Evolutionary conservation across 257 asterid species (phyloP).

Genomic region (Jasminum sambac): DNA sequence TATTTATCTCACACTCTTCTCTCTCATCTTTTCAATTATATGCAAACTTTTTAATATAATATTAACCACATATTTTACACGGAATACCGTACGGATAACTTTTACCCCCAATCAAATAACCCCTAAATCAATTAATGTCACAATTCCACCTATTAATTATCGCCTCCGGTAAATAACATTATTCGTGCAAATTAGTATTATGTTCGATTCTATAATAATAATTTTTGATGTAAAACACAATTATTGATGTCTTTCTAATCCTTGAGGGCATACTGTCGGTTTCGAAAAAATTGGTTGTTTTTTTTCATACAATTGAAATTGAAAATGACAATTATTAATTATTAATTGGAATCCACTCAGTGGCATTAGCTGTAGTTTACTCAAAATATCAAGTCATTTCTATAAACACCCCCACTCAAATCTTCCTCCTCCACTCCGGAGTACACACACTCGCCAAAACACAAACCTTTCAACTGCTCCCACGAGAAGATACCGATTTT

Average conservation of each 20-base stretch:
- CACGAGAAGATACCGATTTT: not conserved
- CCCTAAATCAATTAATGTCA: too few relatives aligned
- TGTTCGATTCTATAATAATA: too few relatives aligned
- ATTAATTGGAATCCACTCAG: slow-evolving; percentile 14
- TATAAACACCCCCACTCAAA: slow-evolving; percentile 15
- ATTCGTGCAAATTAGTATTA: too few relatives aligned
- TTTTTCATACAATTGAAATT: not conserved
- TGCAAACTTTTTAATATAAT: too few relatives aligned
- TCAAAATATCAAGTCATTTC: slow-evolving; percentile 15
- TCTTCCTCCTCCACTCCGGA: not conserved
- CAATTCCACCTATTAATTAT: too few relatives aligned
- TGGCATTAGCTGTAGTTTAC: slow-evolving; percentile 32
- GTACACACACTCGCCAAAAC: not conserved
- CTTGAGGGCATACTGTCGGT: not conserved
- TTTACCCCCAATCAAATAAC: too few relatives aligned
- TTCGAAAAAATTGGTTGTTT: not conserved
- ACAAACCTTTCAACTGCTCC: not conserved
- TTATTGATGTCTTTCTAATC: not conserved
- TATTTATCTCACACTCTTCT: too few relatives aligned
- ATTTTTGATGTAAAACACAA: not conserved
- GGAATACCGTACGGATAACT: too few relatives aligned
- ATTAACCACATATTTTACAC: too few relatives aligned
- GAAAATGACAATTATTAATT: not conserved
- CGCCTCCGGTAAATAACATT: too few relatives aligned
- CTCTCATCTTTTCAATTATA: too few relatives aligned